Conservation (phyloP, 306 rosid species). For the Fragaria ananassa region DNA sequence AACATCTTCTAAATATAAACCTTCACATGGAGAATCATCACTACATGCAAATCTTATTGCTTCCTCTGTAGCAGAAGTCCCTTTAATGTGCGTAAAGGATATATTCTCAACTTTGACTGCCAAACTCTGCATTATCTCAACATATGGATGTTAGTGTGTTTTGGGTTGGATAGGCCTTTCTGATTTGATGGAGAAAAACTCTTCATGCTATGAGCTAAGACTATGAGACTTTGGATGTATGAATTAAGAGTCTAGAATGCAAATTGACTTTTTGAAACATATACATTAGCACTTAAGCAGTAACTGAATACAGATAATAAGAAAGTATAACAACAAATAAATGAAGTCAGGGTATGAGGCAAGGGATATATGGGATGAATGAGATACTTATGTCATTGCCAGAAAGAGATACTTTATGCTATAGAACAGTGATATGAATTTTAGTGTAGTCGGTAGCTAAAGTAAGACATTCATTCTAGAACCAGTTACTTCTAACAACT, state of each 20-base stretch:
- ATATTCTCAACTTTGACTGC: slow-evolving; percentile 68
- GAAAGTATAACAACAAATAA: neutral
- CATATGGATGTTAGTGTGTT: slow-evolving; percentile 17
- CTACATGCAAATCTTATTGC: slow-evolving; percentile 79
- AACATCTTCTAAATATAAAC: slow-evolving; percentile 58
- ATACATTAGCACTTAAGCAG: neutral
- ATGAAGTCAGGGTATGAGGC: neutral
- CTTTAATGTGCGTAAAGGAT: slow-evolving; percentile 63
- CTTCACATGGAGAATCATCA: slow-evolving; percentile 61
- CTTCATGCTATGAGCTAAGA: neutral
- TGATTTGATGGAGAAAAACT: neutral
- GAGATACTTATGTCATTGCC: neutral
- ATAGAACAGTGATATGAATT: neutral
- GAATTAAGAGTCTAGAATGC: neutral
- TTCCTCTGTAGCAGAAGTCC: slow-evolving; percentile 77
- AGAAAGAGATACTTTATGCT: neutral
- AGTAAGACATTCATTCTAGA: neutral
- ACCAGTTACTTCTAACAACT: neutral
- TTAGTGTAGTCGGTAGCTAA: neutral
- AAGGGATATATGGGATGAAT: neutral
- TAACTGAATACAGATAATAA: neutral
- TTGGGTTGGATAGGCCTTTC: neutral
- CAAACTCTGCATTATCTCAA: slow-evolving; percentile 50
- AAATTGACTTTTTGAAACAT: no score
- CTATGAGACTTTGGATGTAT: neutral